Conservation (phyloP, 169 alveolate genomes). For the Perkinsus chesapeaki region DNA sequence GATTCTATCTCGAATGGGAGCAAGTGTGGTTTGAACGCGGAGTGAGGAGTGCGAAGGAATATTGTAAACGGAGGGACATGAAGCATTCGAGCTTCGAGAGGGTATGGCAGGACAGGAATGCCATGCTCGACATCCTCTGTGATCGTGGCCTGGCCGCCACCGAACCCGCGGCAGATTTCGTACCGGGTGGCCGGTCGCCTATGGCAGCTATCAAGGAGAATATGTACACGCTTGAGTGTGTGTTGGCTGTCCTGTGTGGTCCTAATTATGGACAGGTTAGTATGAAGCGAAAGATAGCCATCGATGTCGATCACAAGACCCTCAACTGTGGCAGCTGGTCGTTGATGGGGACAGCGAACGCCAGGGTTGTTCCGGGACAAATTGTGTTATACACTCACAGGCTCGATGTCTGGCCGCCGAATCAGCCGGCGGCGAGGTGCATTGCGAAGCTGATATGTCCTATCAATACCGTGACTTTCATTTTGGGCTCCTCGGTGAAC, state of each 20-base stretch:
- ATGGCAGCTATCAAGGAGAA: background rate
- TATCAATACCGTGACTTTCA: background rate
- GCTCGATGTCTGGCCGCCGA: background rate
- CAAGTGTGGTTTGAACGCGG: background rate
- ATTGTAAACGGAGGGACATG: background rate
- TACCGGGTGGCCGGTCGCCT: background rate
- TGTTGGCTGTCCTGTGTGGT: background rate
- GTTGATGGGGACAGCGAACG: background rate
- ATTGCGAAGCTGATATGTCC: background rate
- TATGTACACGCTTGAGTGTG: background rate
- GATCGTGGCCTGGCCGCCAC: background rate
- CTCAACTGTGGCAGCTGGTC: background rate
- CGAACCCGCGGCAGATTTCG: background rate
- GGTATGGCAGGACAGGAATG: background rate
- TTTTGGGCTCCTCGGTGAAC: background rate
- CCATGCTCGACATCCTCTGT: background rate
- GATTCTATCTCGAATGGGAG: background rate
- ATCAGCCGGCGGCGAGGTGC: background rate
- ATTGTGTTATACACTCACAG: background rate
- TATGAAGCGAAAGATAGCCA: background rate
- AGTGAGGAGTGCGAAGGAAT: background rate
- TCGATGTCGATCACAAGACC: background rate
- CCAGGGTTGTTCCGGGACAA: background rate
- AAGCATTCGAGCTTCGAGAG: background rate
- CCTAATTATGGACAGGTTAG: background rate